Percentiles rank a stretch among this genome's conserved stretches.
Evolutionary conservation across 148 eudicot genomes (phyloP).

Genomic region (Mesembryanthemum crystallinum): DNA sequence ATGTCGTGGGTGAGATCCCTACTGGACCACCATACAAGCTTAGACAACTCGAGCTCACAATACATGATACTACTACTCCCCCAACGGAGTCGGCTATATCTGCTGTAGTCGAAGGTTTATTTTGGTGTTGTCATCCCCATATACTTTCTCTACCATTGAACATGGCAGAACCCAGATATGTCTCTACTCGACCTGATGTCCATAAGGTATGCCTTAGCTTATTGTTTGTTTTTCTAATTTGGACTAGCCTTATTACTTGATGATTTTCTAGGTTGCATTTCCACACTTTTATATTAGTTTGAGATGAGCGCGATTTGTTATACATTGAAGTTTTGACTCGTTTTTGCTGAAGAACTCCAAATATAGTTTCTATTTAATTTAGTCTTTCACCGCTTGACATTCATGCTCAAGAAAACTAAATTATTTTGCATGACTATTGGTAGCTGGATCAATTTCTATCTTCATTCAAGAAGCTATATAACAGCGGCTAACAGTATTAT

Average conservation of each 20-base stretch:
- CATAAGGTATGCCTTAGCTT: not conserved
- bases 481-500: too few relatives aligned
- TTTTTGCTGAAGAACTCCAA: too few relatives aligned
- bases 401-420: too few relatives aligned
- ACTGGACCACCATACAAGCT: not conserved
- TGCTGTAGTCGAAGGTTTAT: not conserved
- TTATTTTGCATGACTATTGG: too few relatives aligned
- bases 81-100: not conserved
- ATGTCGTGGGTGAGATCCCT: not conserved
- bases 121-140: not conserved
- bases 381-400: too few relatives aligned
- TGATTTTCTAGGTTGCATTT: too few relatives aligned
- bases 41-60: not conserved
- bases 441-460: too few relatives aligned
- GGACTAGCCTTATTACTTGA: not conserved
- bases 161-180: not conserved
- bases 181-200: not conserved
- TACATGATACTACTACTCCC: not conserved
- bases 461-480: too few relatives aligned
- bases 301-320: too few relatives aligned
- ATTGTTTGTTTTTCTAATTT: not conserved
- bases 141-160: not conserved
- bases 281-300: too few relatives aligned
- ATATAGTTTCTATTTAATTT: too few relatives aligned
- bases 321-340: too few relatives aligned